Evolutionary conservation across 345 rosid species (phyloP).

Genomic region (Gossypium arboreum): DNA sequence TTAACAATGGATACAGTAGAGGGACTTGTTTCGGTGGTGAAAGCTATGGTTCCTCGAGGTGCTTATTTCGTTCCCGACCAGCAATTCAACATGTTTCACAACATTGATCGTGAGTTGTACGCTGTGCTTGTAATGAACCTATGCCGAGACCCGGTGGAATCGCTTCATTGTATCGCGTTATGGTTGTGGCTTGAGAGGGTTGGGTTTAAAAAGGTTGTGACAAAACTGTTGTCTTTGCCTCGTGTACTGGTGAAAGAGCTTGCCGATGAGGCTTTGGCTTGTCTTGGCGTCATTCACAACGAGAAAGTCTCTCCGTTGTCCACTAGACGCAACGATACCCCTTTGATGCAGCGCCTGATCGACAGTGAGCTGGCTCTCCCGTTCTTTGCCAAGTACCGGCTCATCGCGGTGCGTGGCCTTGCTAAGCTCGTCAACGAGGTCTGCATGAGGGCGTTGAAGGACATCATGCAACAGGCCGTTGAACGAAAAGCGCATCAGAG

Average conservation of each 20-base stretch:
- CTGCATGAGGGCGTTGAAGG: conserved; percentile 34
- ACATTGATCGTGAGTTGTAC: conserved; percentile 44
- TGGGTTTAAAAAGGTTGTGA: conserved; percentile 24
- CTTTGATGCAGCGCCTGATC: conserved; percentile 26
- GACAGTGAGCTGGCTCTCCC: conserved; percentile 30
- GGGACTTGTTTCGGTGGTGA: neutral
- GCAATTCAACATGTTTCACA: conserved; percentile 39
- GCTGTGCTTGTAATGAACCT: conserved; percentile 33
- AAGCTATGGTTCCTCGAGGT: conserved; percentile 9
- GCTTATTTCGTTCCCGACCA: conserved; percentile 16
- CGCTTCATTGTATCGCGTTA: conserved; percentile 38
- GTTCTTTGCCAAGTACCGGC: conserved; percentile 24
- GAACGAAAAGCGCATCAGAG: conserved; percentile 22
- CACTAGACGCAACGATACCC: conserved; percentile 20
- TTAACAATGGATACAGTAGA: neutral
- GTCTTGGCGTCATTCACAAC: conserved; percentile 30
- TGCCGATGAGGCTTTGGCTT: conserved; percentile 42
- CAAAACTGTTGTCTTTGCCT: conserved; percentile 37
- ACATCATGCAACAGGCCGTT: conserved; percentile 37
- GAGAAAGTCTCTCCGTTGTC: conserved; percentile 6
- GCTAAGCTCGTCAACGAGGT: conserved; percentile 24
- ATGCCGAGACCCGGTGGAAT: conserved; percentile 42
- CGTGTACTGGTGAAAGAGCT: conserved; percentile 28
- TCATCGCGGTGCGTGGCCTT: conserved; percentile 26
- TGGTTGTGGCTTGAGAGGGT: conserved; percentile 52